Evolutionary conservation across 1,284 basidiomycete genomes (phyloP), one percentile per base, ranked within the genome.

Genomic region (Wallemia hederae): DNA sequence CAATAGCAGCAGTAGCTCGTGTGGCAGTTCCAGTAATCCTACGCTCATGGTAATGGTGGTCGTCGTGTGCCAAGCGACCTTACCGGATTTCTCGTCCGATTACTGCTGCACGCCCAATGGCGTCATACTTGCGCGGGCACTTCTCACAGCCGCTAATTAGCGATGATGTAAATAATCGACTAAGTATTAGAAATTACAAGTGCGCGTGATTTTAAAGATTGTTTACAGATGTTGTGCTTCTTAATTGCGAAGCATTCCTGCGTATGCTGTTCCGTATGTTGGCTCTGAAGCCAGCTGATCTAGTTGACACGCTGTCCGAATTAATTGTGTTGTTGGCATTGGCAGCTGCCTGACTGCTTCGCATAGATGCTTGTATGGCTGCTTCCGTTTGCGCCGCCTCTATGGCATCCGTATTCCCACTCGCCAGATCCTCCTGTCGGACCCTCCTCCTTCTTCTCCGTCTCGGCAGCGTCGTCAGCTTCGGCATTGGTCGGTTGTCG

Each of bases 401-500:
- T 5, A 49, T 49, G 5, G 39, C 39, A 49, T 49, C 39, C 19
- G 39, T 49, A n/a, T 49, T 49, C 5, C 9, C 39, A n/a, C n/a
- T 49, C 11, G 14, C 3, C 3, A 49, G 39, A n/a, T 49, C 39
- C 22, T 49, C 39, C n/a, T 49, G 39, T 17, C 39, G 5, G 14
- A 49, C 39, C 22, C 39, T 49, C 39, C 39, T 49, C n/a, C 39
- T 49, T 49, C 39, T 49, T 49, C 39, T 49, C n/a, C 39, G 11
- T 49, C 39, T 49, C 22, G 39, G 39, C 11, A 49, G 39, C 22
- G 39, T 49, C 49, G 75, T 75, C 66, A 75, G 87, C 66, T 82
- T 81, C 19, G 90, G 89, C 83, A 96, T 90, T 19, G 79, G 77
- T 58, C 92, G 78, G 59, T 81, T 80, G 68, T 97, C 94, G 63